Base-by-base conservation (phyloP, 2,329 filamentous ascomycete genomes). In the Apiospora malaysiana region DNA sequence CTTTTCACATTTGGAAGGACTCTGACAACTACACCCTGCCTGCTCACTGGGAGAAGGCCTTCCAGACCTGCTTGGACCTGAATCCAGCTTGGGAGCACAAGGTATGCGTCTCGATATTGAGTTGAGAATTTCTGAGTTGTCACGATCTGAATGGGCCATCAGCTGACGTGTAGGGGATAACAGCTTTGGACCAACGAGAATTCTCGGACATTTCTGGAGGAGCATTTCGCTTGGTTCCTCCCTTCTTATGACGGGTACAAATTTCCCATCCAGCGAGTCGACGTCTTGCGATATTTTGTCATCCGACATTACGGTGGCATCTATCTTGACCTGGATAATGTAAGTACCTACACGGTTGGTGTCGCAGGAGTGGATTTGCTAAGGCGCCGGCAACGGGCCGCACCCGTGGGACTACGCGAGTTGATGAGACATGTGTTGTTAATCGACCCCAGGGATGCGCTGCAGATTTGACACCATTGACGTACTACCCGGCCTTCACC, bases 201-300 rank as follows among this genome's bases (percentile, higher is more conserved):
- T 75, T 88, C 91, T 27, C 87, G 90, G 75, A 87, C 91, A 1
- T 94, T 95, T 76, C 93, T 95, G 74, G 86, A 87, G 45, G 83
- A 85, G 37, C 89, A 95, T 79, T 95, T 94, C 76, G 89, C 92
- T 0, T 94, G 92, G 91, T 95, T 94, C 80, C 83, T 94, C n/a
- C 85, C 89, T 68, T 93, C 91, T 0, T 96, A 93, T 77, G 90
- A 93, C 77, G 86, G 86, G 76, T 95, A 95, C 82, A 86, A 85
- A 45, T 93, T 91, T 79, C 90, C 91, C 16, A 94, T 95, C 74
- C 92, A 95, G 82, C 89, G 92, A 72, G 92, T 93, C 70, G 93
- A 95, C 78, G 86, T 92, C 7, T 92, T 95, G 76, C 88, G 93
- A 68, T 95, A 95, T 82, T 95, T 95, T 78, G 86, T 94, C 37